A percentile compares a stretch with the other conserved stretches of the same genome.
Evolutionary conservation across 2,329 filamentous ascomycete genomes (phyloP).

Genomic region (Leptographium radiaticola): DNA sequence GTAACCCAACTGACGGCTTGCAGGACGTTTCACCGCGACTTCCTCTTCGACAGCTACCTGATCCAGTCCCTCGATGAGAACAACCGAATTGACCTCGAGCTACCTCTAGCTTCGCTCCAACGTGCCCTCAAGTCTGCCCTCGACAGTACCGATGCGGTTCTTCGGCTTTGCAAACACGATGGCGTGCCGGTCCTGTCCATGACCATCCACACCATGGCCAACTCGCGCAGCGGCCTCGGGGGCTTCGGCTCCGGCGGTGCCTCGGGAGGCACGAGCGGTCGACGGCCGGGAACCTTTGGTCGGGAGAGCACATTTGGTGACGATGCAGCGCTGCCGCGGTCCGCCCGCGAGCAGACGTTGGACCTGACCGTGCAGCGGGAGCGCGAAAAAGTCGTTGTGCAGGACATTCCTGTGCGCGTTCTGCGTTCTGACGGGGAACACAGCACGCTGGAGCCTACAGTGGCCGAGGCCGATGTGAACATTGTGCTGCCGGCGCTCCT

Average conservation of each 20-base stretch:
- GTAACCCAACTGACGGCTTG: neutral
- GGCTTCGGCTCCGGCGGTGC: conserved; percentile 22
- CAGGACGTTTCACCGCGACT: conserved; percentile 34
- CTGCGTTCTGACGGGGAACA: conserved; percentile 75
- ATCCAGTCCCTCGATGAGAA: conserved; percentile 70
- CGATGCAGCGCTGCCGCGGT: conserved; percentile 11
- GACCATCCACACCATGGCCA: conserved; percentile 71
- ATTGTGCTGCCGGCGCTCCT: conserved; percentile 78
- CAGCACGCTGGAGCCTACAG: conserved; percentile 82
- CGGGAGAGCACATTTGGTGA: conserved; percentile 22
- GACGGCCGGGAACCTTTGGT: conserved; percentile 19
- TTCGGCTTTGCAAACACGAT: conserved; percentile 89
- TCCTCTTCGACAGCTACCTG: conserved; percentile 76
- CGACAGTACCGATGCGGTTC: conserved; percentile 65
- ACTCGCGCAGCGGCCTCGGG: conserved; percentile 22
- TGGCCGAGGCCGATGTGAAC: conserved; percentile 85
- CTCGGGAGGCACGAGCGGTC: conserved; percentile 7
- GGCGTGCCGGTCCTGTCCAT: conserved; percentile 75
- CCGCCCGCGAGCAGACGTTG: conserved; percentile 21
- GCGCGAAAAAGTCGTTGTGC: conserved; percentile 83
- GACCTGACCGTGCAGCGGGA: conserved; percentile 50
- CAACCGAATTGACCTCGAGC: conserved; percentile 93
- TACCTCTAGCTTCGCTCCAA: conserved; percentile 77
- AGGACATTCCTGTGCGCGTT: conserved; percentile 91
- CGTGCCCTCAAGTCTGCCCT: conserved; percentile 84